These are phyloP conservation scores for Saccharomyces hybrid DNA, from an alignment of 1,139 yeast species.

Conservation along the genomic window DNA sequence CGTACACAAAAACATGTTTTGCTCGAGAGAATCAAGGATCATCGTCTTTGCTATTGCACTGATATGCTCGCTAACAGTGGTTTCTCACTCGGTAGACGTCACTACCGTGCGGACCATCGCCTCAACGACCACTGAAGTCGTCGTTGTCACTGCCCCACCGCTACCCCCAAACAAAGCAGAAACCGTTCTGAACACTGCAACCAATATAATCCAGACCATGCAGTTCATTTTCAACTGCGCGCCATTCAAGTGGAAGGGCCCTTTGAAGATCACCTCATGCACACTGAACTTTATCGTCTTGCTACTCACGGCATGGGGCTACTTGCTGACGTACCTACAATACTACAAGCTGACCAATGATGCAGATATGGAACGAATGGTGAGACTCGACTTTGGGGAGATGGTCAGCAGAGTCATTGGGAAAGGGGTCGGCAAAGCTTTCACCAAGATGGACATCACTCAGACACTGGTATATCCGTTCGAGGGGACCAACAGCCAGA, in stretches of 20 bases:
- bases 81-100: too few relatives aligned
- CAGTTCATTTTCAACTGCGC: neutral
- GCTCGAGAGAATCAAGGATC: too few relatives aligned
- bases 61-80: too few relatives aligned
- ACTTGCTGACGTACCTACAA: neutral
- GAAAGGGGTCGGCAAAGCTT: neutral
- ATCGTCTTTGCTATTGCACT: too few relatives aligned
- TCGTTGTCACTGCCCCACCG: neutral
- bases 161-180: neutral
- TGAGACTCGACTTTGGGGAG: neutral
- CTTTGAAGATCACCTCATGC: neutral
- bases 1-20: too few relatives aligned
- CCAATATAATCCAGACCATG: neutral
- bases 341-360: neutral
- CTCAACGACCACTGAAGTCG: too few relatives aligned
- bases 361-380: neutral
- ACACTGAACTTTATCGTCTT: neutral
- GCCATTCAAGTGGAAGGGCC: neutral
- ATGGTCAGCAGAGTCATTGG: neutral
- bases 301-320: neutral
- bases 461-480: neutral
- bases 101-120: too few relatives aligned
- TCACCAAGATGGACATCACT: neutral
- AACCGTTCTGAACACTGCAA: neutral
- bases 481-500: neutral